Base-by-base conservation (phyloP, 2,329 filamentous ascomycete species). In the Arthrinium puccinioides region DNA sequence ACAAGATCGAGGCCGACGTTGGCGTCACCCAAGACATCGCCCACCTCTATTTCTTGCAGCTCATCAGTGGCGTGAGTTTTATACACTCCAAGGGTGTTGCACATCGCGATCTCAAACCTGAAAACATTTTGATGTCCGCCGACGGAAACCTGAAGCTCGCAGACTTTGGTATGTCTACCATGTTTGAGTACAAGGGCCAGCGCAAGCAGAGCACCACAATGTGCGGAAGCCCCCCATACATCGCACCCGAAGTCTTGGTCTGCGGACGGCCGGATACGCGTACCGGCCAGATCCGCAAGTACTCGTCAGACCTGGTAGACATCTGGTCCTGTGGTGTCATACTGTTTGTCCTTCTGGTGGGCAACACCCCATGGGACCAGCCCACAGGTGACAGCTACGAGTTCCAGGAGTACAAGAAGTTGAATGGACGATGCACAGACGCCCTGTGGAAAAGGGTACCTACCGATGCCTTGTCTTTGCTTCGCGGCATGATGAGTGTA, bases 241-340 rank as follows among this genome's bases (percentile, higher is more conserved):
- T 98, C 53, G 92, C 92, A 1, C 92, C 94, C 1, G 92, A 98
- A 62, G 92, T 98, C 20, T 66, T 83, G 19, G 66, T 62, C 42
- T 83, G 69, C 50, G 62, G 68, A 20, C 57, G 65, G 42, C 48
- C 52, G 29, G 64, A 70, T 42, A 71, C 67, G 54, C 64, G 57
- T 32, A 57, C 70, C 27, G 50, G 70, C 25, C 62, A 72, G 36
- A 66, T 72, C 19, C 52, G 56, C 32, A 79, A 83, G 38, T 90
- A 90, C 54, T 72, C 74, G 21, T 81, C 89, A 7, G 87, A 96
- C 44, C 63, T 87, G 28, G 86, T 87, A 25, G 92, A 98, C 55
- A 82, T 98, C 39, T 98, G 94, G 94, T 96, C 89, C 13, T 96
- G 89, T 51, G 92, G 92, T 23, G 88, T 98, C 37, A 94, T 98